phyloP scores from a whole-genome alignment of 1,284 basidiomycete genomes.

The Singerocomus inundabilis region DNA sequence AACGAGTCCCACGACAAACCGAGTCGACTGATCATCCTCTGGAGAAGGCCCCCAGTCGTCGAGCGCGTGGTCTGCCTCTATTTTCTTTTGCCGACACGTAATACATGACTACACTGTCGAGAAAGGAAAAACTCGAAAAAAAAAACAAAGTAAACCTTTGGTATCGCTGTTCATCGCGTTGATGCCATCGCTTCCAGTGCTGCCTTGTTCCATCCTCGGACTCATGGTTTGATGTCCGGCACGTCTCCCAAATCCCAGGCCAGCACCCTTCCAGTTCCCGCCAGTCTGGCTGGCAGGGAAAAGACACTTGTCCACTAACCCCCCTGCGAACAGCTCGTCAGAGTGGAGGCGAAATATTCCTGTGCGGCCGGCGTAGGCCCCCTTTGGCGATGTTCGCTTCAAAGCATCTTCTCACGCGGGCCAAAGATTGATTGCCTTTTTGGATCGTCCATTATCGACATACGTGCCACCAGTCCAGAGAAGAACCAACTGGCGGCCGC shows the following conservation, averaged over 20 bases:
- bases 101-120: not conserved
- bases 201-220: not conserved
- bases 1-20: too few relatives aligned
- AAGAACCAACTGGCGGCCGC: not conserved
- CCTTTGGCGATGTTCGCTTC: not conserved
- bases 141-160: not conserved
- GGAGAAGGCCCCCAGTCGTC: too few relatives aligned
- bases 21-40: too few relatives aligned
- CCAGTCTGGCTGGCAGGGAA: not conserved
- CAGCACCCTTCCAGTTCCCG: not conserved
- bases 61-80: too few relatives aligned
- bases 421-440: not conserved
- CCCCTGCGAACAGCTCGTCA: not conserved
- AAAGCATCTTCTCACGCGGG: not conserved
- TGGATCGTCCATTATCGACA: not conserved
- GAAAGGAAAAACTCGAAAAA: not conserved
- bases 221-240: too few relatives aligned
- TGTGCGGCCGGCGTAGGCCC: not conserved
- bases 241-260: too few relatives aligned
- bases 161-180: not conserved
- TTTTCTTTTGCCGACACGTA: not conserved
- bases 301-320: not conserved
- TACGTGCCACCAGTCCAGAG: not conserved
- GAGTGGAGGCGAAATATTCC: too few relatives aligned
- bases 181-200: slow-evolving; percentile 9